A percentile compares a stretch with the other conserved stretches of the same genome.
These are phyloP conservation scores for Diaporthe helianthi DNA, from an alignment of 2,329 filamentous ascomycete species.

Conservation along the genomic window DNA sequence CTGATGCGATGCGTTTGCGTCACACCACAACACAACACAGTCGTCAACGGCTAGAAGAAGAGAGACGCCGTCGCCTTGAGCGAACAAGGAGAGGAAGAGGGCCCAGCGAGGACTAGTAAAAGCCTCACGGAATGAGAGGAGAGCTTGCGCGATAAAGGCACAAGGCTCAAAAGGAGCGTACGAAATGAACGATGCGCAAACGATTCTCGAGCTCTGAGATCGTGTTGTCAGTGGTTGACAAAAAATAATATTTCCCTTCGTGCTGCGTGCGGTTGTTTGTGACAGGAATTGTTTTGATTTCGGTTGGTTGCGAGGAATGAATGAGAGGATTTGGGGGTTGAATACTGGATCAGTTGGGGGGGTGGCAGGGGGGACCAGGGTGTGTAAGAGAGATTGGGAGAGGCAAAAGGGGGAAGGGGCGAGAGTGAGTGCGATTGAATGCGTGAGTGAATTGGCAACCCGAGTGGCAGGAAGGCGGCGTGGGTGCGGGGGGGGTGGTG, in stretches of 20 bases:
- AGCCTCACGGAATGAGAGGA: conserved; percentile 43
- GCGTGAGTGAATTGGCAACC: conserved; percentile 21
- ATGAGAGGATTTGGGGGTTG: conserved; percentile 36
- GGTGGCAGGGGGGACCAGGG: conserved; percentile 36
- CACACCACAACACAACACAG: conserved; percentile 19
- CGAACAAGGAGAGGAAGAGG: conserved; percentile 11
- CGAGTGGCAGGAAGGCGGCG: conserved; percentile 39
- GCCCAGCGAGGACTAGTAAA: conserved; percentile 56
- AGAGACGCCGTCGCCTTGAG: conserved; percentile 4
- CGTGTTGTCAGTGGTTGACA: conserved; percentile 29
- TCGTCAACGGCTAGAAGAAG: conserved; percentile 15
- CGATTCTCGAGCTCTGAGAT: conserved; percentile 26
- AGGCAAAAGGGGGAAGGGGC: conserved; percentile 33
- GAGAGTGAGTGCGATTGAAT: conserved; percentile 27
- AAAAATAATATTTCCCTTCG: background rate
- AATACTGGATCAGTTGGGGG: conserved; percentile 32
- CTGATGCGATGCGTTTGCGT: conserved; percentile 25
- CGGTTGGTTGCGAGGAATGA: conserved; percentile 22
- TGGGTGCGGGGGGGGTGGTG: conserved; percentile 34
- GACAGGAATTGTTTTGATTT: conserved; percentile 30
- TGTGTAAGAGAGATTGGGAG: conserved; percentile 41
- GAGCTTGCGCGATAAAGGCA: conserved; percentile 34
- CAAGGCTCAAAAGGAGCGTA: conserved; percentile 44
- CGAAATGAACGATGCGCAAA: conserved; percentile 41
- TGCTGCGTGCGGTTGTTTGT: conserved; percentile 24